Evolutionary conservation across 805 yeast species (phyloP), one percentile per base, ranked within the genome.

Genomic region (Saccharomycopsis olivae): DNA sequence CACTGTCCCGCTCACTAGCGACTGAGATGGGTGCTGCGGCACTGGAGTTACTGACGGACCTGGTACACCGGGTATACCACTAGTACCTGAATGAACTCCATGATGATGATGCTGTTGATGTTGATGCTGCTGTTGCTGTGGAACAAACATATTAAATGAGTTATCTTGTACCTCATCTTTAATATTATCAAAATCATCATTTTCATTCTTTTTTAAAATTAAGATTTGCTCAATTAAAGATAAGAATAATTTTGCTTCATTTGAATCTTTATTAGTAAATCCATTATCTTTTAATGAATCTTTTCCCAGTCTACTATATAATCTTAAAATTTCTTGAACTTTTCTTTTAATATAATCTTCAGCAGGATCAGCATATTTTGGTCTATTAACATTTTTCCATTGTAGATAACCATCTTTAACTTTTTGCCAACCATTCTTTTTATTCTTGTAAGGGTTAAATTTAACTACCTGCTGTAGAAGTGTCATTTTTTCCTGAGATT

Each of bases 331-430:
- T 28, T 45, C 48, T 38, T 45, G 48, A 19, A 45, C 48, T 33
- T 45, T 45, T 15, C 48, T 30, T 23, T 45, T 45, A 38, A 45
- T 45, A 24, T 45, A 45, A 28, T 45, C 48, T 36, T 45, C 48
- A 17, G 48, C 48, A 5, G 48, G 48, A 29, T 45, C 48, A 16
- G 48, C 48, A 30, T 45, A 45, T 33, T 45, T 41, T n/a, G 48
- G 48, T 8, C 48, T 34, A 33, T 45, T 24, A 16, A 38, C 20
- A 24, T 45, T 45, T 31, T 45, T 45, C 48, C 48, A 45, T 10
- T 14, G 24, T n/a, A 45, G 30, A 39, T 45, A 45, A 3, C 46
- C 48, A 13, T 41, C 43, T 33, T 45, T 45, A 36, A 45, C 48
- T 19, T 35, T 34, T 24, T 41, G 46, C 48, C 48, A 45, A n/a